Evolutionary conservation across 163 green algal genomes (phyloP), one percentile per base, ranked within the genome.

Genomic region (Prototheca stagnorum): DNA sequence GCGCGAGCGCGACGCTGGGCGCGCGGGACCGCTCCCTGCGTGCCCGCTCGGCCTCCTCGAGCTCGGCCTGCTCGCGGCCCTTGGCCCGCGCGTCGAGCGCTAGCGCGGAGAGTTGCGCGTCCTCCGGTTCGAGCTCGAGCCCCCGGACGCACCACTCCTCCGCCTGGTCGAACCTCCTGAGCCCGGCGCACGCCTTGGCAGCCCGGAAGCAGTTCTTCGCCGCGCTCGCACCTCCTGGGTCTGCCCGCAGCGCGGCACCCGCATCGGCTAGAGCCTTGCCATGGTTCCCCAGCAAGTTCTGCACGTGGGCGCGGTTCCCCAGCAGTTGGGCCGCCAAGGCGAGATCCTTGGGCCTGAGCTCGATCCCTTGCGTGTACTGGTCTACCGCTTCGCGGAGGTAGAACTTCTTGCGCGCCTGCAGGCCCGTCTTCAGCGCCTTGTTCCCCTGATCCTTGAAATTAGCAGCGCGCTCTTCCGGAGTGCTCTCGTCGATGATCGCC

Each of bases 361-460:
- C 65, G 16, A 85, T 43, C n/a, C 75, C 77, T 43, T 78, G 64
- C 17, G 47, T 74, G 46, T 94, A 94, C 14, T 75, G 69, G 12
- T 78, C 60, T 0, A 89, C 59, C 0, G 82, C 79, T 57, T 93
- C 71, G 0, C 74, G 66, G 45, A 92, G 48, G 48, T 85, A 80
- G 21, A 84, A 73, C 42, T 78, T 80, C 49, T 90, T 90, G 50
- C 75, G 74, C 0, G 70, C 53, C 20, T 80, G 68, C 28, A 80
- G 23, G 0, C 74, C 82, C 19, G 74, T 56, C 24, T 72, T 62
- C 23, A 94, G 56, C 27, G 81, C 82, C 16, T 79, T 62, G 56
- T 94, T 94, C 28, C 82, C 84, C 39, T 85, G 72, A 4, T 62
- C 62, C 72, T 92, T 94, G 40, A 72, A 80, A 19, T 65, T 81